Evolutionary conservation across 2,329 filamentous ascomycete genomes (phyloP), one percentile per base, ranked within the genome.

Genomic region (Colletotrichum sp.): DNA sequence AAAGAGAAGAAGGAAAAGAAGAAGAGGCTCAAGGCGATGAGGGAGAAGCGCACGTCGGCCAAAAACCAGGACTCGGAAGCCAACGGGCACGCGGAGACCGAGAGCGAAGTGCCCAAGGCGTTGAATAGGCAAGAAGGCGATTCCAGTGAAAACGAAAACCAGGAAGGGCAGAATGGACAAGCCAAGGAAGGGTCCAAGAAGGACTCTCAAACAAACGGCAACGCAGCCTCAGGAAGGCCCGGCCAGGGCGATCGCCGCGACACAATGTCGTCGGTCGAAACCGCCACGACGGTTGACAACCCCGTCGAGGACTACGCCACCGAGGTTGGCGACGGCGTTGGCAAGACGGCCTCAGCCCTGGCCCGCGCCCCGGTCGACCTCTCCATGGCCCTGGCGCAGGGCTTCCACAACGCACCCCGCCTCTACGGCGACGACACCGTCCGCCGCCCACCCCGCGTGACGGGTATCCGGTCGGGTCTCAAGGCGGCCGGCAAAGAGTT

Each of bases 351-450:
- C 0, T 79, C 83, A 3, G 89, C 90, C 6, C 81, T 92, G 6
- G 86, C 85, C 8, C 86, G 84, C 74, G 89, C 90, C 0, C 92
- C 92, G 0, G 88, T 93, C 76, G 88, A 92, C 77, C 80, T 93
- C 4, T 86, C 88, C 0, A 82, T 93, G 54, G 90, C 91, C 0
- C 79, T 94, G 3, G 90, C 91, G 2, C 91, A 93, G 78, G 92
- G 92, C 2, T 93, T 94, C 76, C 92, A 94, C 80, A 94, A 94
- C 76, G 91, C 91, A 0, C 92, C 92, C 2, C 88, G 91, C 3
- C 85, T 94, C 0, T 94, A 94, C 76, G 92, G 92, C 16, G 93
- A 94, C 77, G 88, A 90, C 63, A 94, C 92, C 2, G 93, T 94
- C 3, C 88, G 93, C 5, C 87, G 88, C 3, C 90, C 91, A 1